Base-by-base conservation (phyloP, 2,329 filamentous ascomycete species). In the Paraphaeosphaeria minitans region DNA sequence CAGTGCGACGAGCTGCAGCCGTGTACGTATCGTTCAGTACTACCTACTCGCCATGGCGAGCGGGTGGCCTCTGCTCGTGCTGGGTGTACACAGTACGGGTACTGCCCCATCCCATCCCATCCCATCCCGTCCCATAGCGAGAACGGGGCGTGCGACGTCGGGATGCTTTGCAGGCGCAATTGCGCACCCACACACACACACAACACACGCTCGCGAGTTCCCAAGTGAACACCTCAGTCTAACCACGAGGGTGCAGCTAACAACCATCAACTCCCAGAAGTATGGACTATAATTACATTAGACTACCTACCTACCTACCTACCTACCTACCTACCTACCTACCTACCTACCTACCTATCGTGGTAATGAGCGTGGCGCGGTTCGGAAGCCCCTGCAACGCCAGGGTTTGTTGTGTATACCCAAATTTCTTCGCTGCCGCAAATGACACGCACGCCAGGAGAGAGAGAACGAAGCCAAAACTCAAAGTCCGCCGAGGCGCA, bases 381-480 rank as follows among this genome's bases (percentile, higher is more conserved):
- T 22, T 39, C 37, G 9, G 16, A 14, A 2, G 1, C 37, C 14
- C 22, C 37, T 16, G 10, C n/a, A 33, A 19, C 37, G 24, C 50
- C 50, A 27, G n/a, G n/a, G 9, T 31, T 2, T 12, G 10, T 10
- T 13, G 50, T 54, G n/a, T 49, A 50, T 45, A 46, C 21, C 29
- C 29, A 14, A 55, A 55, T 51, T 21, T 37, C 16, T 43, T 46
- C 41, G 16, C 21, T 14, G 47, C 21, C 9, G 47, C 51, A 39
- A 55, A 55, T 13, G 51, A 55, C 47, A 55, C 41, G 19, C 22
- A 55, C n/a, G n/a, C n/a, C n/a, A n/a, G n/a, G n/a, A n/a, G n/a
- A n/a, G n/a, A n/a, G n/a, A 43, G 52, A 55, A 58, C 21, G 52
- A 49, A 39, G 37, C 14, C 31, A 45, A 42, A 29, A 14, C n/a